phyloP scores from a whole-genome alignment of 495 filamentous ascomycete species.

The Bombardia bombarda region DNA sequence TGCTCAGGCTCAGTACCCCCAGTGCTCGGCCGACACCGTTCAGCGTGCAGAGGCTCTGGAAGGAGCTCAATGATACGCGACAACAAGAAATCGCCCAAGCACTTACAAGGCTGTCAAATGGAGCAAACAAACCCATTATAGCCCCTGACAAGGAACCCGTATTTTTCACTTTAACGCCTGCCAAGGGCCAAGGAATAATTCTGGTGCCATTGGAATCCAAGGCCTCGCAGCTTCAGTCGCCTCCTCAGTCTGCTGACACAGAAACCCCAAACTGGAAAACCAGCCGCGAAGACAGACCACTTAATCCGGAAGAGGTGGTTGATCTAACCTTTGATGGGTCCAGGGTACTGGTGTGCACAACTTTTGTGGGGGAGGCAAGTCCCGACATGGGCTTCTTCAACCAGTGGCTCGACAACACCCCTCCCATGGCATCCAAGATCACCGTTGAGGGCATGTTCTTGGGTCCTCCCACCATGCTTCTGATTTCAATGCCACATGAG shows the following conservation, averaged over 20 bases:
- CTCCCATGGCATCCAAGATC: conserved; percentile 40
- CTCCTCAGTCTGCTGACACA: conserved; percentile 28
- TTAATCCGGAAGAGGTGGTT: conserved; percentile 32
- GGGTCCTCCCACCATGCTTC: conserved; percentile 47
- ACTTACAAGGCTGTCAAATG: conserved; percentile 31
- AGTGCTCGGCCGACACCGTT: conserved; percentile 44
- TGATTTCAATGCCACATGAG: conserved; percentile 47
- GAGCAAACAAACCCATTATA: conserved; percentile 26
- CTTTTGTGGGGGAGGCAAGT: conserved; percentile 48
- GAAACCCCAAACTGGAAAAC: conserved; percentile 22
- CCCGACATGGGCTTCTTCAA: conserved; percentile 50
- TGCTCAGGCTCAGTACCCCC: conserved; percentile 33
- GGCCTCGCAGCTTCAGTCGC: conserved; percentile 31
- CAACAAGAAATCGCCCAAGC: conserved; percentile 35
- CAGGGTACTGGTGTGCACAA: conserved; percentile 47
- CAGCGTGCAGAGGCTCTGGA: conserved; percentile 39
- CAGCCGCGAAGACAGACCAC: conserved; percentile 27
- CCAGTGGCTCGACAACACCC: conserved; percentile 46
- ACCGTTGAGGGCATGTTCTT: conserved; percentile 52
- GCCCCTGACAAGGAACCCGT: conserved; percentile 34
- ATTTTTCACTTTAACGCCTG: conserved; percentile 40
- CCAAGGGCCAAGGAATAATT: conserved; percentile 37
- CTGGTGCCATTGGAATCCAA: conserved; percentile 34
- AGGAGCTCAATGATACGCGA: conserved; percentile 36
- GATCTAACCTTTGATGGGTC: conserved; percentile 45